Conservation (phyloP, 2,329 filamentous ascomycete genomes). For the Xylariomycetidae sp. region DNA sequence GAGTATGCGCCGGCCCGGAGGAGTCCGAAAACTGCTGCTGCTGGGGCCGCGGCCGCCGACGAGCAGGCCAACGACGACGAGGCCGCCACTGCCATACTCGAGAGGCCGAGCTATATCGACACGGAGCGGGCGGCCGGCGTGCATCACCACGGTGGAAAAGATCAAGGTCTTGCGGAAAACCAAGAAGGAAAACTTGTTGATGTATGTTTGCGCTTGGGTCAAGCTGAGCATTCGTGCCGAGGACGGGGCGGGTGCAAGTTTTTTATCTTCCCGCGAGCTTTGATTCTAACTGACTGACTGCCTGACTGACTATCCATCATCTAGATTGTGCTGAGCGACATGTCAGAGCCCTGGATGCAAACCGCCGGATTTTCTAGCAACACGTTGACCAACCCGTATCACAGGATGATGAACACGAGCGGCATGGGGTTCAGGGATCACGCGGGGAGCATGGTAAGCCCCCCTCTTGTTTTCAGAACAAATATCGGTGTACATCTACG, state of each 20-base stretch:
- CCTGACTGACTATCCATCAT: too few species aligned
- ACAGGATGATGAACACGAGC: constrained; percentile 99
- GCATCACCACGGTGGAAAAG: constrained; percentile 23
- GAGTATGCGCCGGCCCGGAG: constrained; percentile 31
- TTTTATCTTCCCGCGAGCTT: too few species aligned
- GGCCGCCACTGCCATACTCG: constrained; percentile 25
- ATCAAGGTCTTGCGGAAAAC: too few species aligned
- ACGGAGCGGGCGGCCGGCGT: constrained; percentile 46
- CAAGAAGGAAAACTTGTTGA: constrained; percentile 65
- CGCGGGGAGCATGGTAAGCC: constrained; percentile 83
- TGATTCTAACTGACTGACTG: too few species aligned
- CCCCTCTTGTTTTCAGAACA: too few species aligned
- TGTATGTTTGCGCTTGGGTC: constrained; percentile 46
- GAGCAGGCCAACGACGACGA: constrained; percentile 18
- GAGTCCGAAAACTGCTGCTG: too few species aligned
- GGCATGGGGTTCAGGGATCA: constrained; percentile 85
- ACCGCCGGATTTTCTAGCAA: constrained; percentile 73
- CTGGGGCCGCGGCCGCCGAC: too few species aligned
- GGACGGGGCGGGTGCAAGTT: too few species aligned
- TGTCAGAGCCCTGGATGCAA: constrained; percentile 95
- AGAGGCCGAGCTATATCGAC: constrained; percentile 60
- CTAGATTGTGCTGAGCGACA: constrained; percentile 90
- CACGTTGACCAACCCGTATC: constrained; percentile 91
- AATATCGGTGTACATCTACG: too few species aligned
- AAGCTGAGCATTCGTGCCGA: too few species aligned